Conservation (phyloP, 352 stramenopile genomes). For the Globisporangium heterothallicum region DNA sequence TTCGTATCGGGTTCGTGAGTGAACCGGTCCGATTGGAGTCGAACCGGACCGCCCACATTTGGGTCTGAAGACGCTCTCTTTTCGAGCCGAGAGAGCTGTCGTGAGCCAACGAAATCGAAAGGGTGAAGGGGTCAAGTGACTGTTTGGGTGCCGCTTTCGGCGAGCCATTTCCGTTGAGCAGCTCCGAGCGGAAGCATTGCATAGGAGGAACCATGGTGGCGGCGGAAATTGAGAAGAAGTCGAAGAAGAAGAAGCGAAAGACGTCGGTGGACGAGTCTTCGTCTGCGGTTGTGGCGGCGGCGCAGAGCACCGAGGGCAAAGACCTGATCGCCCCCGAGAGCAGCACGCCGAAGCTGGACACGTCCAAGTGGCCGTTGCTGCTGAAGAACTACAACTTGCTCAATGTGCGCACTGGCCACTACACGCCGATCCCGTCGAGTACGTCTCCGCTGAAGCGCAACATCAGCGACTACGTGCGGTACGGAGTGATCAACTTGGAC, state of each 20-base stretch:
- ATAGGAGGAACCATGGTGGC: slow-evolving; percentile 38
- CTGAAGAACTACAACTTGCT: slow-evolving; percentile 99
- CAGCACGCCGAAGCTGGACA: slow-evolving; percentile 91
- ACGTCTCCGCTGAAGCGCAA: slow-evolving; percentile 95
- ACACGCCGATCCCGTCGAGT: slow-evolving; percentile 98
- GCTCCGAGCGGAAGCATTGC: background rate
- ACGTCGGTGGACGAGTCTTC: slow-evolving; percentile 34
- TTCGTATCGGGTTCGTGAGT: background rate
- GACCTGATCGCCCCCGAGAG: slow-evolving; percentile 79
- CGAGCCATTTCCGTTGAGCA: background rate
- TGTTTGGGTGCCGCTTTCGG: background rate
- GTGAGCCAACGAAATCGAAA: slow-evolving; percentile 15
- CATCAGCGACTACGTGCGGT: slow-evolving; percentile 97
- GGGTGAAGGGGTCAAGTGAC: slow-evolving; percentile 1
- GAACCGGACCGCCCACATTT: slow-evolving; percentile 6
- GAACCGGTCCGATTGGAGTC: slow-evolving; percentile 2
- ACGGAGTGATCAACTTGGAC: slow-evolving; percentile 99
- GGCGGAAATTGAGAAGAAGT: slow-evolving; percentile 76
- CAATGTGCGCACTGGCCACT: slow-evolving; percentile 98
- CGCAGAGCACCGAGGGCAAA: slow-evolving; percentile 23
- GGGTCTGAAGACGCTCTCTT: background rate
- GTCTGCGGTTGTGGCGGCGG: slow-evolving; percentile 1
- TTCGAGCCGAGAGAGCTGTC: slow-evolving; percentile 1
- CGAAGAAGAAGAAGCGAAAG: slow-evolving; percentile 90
- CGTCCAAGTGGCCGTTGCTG: slow-evolving; percentile 98